A percentile compares a stretch with the other conserved stretches of the same genome.
phyloP scores from a whole-genome alignment of 495 filamentous ascomycete genomes.

The Zalerion maritima region DNA sequence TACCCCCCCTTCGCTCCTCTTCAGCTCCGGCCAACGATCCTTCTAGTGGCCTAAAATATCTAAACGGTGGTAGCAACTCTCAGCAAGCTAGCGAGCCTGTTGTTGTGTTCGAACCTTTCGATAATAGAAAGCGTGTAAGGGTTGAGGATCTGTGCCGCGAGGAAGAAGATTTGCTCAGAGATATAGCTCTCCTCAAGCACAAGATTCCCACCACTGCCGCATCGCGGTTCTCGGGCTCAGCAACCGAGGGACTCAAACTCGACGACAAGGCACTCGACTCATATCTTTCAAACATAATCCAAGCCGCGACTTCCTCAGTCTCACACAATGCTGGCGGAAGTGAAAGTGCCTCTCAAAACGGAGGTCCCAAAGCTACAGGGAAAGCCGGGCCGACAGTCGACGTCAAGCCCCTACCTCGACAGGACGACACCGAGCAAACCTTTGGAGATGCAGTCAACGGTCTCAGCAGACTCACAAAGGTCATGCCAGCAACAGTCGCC shows the following conservation, averaged over 20 bases:
- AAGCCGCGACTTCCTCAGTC: too few species aligned
- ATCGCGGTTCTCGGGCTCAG: constrained; percentile 32
- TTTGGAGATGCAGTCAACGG: constrained; percentile 38
- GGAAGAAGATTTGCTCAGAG: constrained; percentile 58
- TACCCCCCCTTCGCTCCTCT: constrained; percentile 22
- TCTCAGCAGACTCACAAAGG: constrained; percentile 37
- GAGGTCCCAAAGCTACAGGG: constrained; percentile 7
- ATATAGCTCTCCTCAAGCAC: constrained; percentile 57
- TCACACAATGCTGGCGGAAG: too few species aligned
- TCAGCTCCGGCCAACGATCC: constrained; percentile 21
- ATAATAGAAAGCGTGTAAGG: constrained; percentile 51
- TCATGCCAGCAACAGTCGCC: constrained; percentile 57
- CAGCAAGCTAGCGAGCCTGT: too few species aligned
- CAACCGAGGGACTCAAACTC: constrained; percentile 24
- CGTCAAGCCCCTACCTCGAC: constrained; percentile 24
- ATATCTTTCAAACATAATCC: too few species aligned
- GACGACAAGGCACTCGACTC: constrained; percentile 37
- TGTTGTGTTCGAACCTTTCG: constrained; percentile 71
- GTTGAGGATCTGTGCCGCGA: constrained; percentile 52
- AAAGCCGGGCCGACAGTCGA: constrained; percentile 1
- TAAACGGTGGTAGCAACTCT: constrained; percentile 30
- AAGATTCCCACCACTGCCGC: constrained; percentile 49
- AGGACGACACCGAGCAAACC: constrained; percentile 33
- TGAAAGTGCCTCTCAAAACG: constrained; percentile 1
- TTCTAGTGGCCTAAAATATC: not conserved